These are phyloP conservation scores for Populus tomentosa DNA, from an alignment of 441 rosid species.

Conservation along the genomic window DNA sequence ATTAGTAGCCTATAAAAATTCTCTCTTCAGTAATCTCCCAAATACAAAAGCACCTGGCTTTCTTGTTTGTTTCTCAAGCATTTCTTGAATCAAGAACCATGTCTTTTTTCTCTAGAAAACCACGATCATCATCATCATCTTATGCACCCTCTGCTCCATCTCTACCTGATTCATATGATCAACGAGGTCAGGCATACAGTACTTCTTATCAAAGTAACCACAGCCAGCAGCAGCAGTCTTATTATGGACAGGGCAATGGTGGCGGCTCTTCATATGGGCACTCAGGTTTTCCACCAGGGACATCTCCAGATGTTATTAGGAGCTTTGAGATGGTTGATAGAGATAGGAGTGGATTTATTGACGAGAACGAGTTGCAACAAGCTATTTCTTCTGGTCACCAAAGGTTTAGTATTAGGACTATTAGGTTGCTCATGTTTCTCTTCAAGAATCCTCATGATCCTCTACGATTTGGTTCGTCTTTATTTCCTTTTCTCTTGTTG, in stretches of 20 bases:
- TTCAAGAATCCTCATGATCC: slow-evolving; percentile 51
- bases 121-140: slow-evolving; percentile 10
- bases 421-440: slow-evolving; percentile 58
- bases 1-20: neutral
- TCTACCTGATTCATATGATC: slow-evolving; percentile 28
- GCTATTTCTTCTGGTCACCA: slow-evolving; percentile 55
- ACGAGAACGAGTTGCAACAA: slow-evolving; percentile 57
- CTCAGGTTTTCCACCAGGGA: slow-evolving; percentile 47
- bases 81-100: neutral
- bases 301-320: slow-evolving; percentile 44
- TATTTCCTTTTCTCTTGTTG: neutral
- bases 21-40: neutral
- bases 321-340: slow-evolving; percentile 61
- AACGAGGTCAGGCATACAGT: slow-evolving; percentile 7
- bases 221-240: slow-evolving; percentile 12
- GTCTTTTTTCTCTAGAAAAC: slow-evolving; percentile 16
- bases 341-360: slow-evolving; percentile 60
- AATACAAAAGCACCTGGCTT: neutral
- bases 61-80: neutral
- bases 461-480: slow-evolving; percentile 36
- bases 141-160: slow-evolving; percentile 48
- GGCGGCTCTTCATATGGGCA: slow-evolving; percentile 2
- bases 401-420: slow-evolving; percentile 47
- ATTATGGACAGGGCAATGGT: slow-evolving; percentile 8
- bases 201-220: slow-evolving; percentile 20